These are phyloP conservation scores for Erysimum cheiri DNA, from an alignment of 441 rosid genomes.

Conservation along the genomic window DNA sequence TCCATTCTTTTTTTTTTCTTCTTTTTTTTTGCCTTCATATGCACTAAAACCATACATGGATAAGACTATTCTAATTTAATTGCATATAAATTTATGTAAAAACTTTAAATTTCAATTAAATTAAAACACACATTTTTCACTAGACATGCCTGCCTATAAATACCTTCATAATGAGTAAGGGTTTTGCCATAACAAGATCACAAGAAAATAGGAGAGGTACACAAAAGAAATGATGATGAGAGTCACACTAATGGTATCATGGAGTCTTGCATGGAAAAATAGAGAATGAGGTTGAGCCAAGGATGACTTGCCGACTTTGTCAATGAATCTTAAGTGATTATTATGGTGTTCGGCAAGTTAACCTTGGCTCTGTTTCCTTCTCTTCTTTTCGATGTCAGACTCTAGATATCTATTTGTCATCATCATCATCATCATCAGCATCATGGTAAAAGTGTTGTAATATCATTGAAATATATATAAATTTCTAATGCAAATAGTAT, in stretches of 20 bases:
- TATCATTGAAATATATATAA: not conserved
- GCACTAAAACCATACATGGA: constrained; percentile 26
- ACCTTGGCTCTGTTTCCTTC: constrained; percentile 42
- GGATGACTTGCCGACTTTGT: constrained; percentile 45
- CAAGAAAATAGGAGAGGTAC: not conserved
- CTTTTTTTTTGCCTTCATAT: constrained; percentile 7
- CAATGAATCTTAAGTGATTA: not conserved
- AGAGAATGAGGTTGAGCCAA: constrained; percentile 45
- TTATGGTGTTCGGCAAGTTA: constrained; percentile 41
- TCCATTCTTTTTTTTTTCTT: not conserved
- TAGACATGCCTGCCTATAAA: constrained; percentile 30
- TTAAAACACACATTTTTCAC: not conserved
- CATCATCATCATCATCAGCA: not conserved
- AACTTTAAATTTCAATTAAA: not conserved
- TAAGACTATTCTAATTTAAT: not conserved
- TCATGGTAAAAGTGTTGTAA: not conserved
- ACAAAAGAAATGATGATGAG: not conserved
- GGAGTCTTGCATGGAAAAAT: constrained; percentile 37
- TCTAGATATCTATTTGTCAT: constrained; percentile 6
- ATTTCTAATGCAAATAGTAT: not conserved
- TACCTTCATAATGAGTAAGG: constrained; percentile 25
- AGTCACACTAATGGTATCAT: not conserved
- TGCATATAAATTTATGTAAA: not conserved
- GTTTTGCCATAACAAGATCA: constrained; percentile 14
- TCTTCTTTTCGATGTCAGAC: constrained; percentile 37